phyloP scores from a whole-genome alignment of 164 flowering plant genomes.

The Chloranthus sessilifolius region DNA sequence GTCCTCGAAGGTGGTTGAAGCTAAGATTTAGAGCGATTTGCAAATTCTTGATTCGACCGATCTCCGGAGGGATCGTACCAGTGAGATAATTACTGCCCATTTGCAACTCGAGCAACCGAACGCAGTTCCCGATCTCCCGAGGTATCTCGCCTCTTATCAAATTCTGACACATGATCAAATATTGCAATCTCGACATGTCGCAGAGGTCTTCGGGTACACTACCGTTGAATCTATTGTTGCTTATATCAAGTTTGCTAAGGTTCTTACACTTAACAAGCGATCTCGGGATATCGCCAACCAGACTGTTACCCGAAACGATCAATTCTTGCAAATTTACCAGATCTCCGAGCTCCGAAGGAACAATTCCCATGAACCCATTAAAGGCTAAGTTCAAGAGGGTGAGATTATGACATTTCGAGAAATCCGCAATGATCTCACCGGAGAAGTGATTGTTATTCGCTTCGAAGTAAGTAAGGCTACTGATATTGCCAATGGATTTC shows the following conservation, averaged over 20 bases:
- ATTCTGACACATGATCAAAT: slow-evolving; percentile 67
- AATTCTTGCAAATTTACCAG: slow-evolving; percentile 80
- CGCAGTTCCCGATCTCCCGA: slow-evolving; percentile 71
- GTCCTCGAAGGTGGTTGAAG: slow-evolving; percentile 84
- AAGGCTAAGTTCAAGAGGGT: slow-evolving; percentile 86
- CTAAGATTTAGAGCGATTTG: slow-evolving; percentile 88
- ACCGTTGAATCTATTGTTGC: slow-evolving; percentile 84
- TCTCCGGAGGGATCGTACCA: slow-evolving; percentile 85
- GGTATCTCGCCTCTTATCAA: slow-evolving; percentile 84
- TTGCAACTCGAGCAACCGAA: slow-evolving; percentile 71
- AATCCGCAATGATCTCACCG: slow-evolving; percentile 71
- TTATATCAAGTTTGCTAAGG: slow-evolving; percentile 89
- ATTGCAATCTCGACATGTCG: slow-evolving; percentile 66
- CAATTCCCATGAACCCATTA: slow-evolving; percentile 70
- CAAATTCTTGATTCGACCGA: slow-evolving; percentile 77
- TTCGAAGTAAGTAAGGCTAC: slow-evolving; percentile 84
- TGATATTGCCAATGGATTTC: slow-evolving; percentile 60
- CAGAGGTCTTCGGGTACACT: slow-evolving; percentile 70
- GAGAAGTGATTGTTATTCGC: slow-evolving; percentile 75
- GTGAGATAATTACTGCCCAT: slow-evolving; percentile 76
- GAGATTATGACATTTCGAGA: slow-evolving; percentile 65
- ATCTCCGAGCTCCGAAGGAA: slow-evolving; percentile 78
- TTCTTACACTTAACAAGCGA: slow-evolving; percentile 60
- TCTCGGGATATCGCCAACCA: slow-evolving; percentile 79
- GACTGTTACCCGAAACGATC: slow-evolving; percentile 73